Evolutionary conservation across 2,329 filamentous ascomycete species (phyloP).

Genomic region (Shiraia sp.): DNA sequence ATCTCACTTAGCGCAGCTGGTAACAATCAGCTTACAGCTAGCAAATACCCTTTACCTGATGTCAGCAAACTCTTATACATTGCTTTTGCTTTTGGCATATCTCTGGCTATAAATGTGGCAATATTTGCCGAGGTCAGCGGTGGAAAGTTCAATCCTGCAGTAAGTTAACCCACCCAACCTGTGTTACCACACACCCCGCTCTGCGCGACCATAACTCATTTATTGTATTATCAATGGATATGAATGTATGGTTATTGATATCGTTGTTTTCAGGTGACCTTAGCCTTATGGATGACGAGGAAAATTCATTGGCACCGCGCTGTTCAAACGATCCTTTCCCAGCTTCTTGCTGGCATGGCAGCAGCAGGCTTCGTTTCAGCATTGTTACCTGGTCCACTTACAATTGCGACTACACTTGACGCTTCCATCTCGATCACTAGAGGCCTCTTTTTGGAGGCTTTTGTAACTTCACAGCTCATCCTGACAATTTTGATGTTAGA

Average conservation of each 20-base stretch:
- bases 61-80: slow-evolving; percentile 42
- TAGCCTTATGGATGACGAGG: slow-evolving; percentile 23
- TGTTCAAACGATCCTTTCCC: slow-evolving; percentile 28
- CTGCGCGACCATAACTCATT: slow-evolving; percentile 21
- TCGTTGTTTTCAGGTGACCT: slow-evolving; percentile 22
- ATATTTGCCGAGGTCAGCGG: slow-evolving; percentile 44
- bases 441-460: slow-evolving; percentile 35
- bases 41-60: slow-evolving; percentile 13
- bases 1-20: slow-evolving; percentile 50
- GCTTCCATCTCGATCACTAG: slow-evolving; percentile 25
- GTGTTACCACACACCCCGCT: slow-evolving; percentile 20
- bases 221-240: background rate
- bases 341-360: slow-evolving; percentile 35
- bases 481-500: slow-evolving; percentile 60
- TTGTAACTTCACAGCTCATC: slow-evolving; percentile 41
- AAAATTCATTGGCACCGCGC: slow-evolving; percentile 28
- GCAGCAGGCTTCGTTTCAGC: slow-evolving; percentile 34
- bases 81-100: slow-evolving; percentile 38
- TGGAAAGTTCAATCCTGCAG: slow-evolving; percentile 32
- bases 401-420: slow-evolving; percentile 25
- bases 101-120: slow-evolving; percentile 41
- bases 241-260: slow-evolving; percentile 7
- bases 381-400: slow-evolving; percentile 35
- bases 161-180: slow-evolving; percentile 25
- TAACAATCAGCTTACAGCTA: slow-evolving; percentile 31